Percentiles rank a stretch among this genome's conserved stretches.
Evolutionary conservation across 2,329 filamentous ascomycete species (phyloP).

Genomic region (Diplodia sapinea): DNA sequence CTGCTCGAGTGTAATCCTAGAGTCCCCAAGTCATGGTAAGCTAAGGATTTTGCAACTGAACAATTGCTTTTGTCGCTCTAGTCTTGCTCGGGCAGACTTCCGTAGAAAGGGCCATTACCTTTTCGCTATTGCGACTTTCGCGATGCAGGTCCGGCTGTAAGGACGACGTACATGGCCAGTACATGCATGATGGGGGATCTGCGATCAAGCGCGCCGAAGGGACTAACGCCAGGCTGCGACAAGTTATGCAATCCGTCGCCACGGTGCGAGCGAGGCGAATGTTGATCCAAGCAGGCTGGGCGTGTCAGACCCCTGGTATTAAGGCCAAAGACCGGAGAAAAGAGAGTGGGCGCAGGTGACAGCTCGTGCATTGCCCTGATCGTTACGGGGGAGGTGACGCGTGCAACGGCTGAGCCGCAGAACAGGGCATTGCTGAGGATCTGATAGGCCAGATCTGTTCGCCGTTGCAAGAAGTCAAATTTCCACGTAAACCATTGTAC

Average conservation of each 20-base stretch:
- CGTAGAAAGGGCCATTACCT: background rate
- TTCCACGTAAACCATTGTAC: background rate
- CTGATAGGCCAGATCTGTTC: background rate
- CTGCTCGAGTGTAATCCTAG: background rate
- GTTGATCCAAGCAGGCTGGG: background rate
- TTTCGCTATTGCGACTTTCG: background rate
- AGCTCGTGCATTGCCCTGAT: conserved; percentile 1
- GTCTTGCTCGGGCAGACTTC: background rate
- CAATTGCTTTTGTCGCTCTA: background rate
- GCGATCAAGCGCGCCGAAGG: background rate
- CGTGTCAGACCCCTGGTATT: conserved; percentile 1
- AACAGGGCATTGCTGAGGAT: background rate
- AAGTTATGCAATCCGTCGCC: background rate
- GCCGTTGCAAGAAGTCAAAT: background rate
- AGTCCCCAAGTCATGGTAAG: background rate
- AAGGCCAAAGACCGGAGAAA: background rate
- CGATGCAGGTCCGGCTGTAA: background rate
- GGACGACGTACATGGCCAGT: background rate
- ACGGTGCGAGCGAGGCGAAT: background rate
- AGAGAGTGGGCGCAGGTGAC: background rate
- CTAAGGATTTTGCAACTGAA: background rate
- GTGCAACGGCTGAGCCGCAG: background rate
- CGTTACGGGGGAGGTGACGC: background rate
- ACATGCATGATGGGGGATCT: background rate
- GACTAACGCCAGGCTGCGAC: background rate